Conservation (phyloP, 257 asterid genomes). For the Fraxinus pennsylvanica region DNA sequence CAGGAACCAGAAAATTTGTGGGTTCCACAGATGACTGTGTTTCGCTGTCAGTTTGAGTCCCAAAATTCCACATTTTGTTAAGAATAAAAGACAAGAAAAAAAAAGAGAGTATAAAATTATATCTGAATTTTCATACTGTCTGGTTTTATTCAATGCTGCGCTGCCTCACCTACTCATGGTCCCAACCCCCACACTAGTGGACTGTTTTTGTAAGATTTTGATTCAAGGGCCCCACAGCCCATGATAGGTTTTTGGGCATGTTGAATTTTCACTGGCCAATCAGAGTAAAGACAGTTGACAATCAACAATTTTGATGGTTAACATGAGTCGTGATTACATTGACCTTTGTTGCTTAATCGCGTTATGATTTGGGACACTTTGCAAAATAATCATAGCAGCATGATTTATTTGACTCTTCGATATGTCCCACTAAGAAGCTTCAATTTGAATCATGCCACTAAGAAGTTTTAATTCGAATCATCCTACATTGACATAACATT, state of each 20-base stretch:
- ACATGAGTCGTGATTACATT: background rate
- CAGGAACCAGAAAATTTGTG: conserved; percentile 25
- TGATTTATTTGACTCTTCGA: too few relatives aligned
- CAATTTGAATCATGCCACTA: too few relatives aligned
- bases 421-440: too few relatives aligned
- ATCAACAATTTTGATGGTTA: background rate
- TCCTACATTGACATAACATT: too few relatives aligned
- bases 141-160: background rate
- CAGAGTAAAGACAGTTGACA: background rate
- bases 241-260: conserved; percentile 16
- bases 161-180: background rate
- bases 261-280: background rate
- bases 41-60: conserved; percentile 29
- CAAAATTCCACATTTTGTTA: conserved; percentile 30
- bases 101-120: background rate
- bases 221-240: conserved; percentile 22
- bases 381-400: too few relatives aligned
- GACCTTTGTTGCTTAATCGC: background rate
- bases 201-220: background rate
- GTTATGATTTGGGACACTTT: background rate
- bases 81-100: conserved; percentile 8
- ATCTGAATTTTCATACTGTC: background rate
- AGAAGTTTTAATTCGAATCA: too few relatives aligned
- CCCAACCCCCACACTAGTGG: background rate
- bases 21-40: conserved; percentile 21